Conservation (phyloP, 2,329 filamentous ascomycete genomes). For the Aspergillus sojae region DNA sequence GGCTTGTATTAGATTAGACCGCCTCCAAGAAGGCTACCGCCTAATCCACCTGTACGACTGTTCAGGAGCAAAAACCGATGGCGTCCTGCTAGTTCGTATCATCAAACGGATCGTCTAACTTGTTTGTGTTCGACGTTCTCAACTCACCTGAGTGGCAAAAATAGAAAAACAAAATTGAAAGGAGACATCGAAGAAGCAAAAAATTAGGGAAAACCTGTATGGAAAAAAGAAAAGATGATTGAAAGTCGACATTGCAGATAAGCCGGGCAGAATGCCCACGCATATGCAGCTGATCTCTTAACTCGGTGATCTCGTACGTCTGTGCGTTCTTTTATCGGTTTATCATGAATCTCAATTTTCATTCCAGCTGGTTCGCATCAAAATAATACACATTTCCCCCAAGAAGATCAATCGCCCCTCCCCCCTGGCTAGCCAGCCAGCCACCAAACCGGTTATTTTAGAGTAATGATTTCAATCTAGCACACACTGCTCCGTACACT, state of each 20-base stretch:
- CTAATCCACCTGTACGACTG: slow-evolving; percentile 75
- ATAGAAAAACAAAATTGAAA: not conserved
- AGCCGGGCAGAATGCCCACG: not conserved
- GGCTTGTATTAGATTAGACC: slow-evolving; percentile 84
- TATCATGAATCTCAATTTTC: not conserved
- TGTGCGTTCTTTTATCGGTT: not conserved
- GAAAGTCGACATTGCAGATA: not conserved
- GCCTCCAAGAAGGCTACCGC: slow-evolving; percentile 73
- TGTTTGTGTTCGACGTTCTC: not conserved
- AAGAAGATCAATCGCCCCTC: not conserved
- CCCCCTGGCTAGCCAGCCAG: not conserved
- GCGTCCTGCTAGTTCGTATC: slow-evolving; percentile 73
- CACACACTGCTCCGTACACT: not conserved
- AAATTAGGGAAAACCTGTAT: not conserved
- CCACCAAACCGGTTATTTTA: not conserved
- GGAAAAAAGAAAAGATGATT: not conserved
- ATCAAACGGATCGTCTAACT: slow-evolving; percentile 53
- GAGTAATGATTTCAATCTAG: not conserved
- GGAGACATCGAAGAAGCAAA: not conserved
- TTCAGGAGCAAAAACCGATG: slow-evolving; percentile 66
- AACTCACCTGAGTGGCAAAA: not conserved
- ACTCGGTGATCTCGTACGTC: not conserved
- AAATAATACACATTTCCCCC: not conserved
- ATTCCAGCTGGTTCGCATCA: not conserved
- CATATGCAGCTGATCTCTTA: slow-evolving; percentile 5